Base-by-base conservation (phyloP, 441 rosid genomes). In the Brassica balearica region DNA sequence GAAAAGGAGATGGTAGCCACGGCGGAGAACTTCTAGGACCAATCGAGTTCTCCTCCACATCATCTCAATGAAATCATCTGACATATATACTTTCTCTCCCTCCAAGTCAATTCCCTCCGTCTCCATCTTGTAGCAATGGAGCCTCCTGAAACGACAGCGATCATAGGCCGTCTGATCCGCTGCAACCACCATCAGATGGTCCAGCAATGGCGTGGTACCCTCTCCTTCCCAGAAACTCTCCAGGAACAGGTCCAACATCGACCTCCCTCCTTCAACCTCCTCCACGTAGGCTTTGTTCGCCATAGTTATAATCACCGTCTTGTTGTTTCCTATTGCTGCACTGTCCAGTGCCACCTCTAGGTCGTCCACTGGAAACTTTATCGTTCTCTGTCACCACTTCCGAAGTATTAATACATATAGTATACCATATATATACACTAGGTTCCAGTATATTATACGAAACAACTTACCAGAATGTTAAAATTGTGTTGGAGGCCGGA, bases 71-170 rank as follows among this genome's bases (percentile, higher is more conserved):
- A 48, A 48, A 48, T 4, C 55, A 3, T 48, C 17, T 12, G 55
- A 48, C 55, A 48, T 48, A n/a, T 48, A 48, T 48, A 48, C 55
- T 48, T 48, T 48, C 55, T 48, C 55, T n/a, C 55, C 55, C 6
- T 48, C 15, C 55, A 48, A 48, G 55, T 48, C 55, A 48, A 48
- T 3, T 48, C 55, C 55, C 14, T 48, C 55, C 7, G 55, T 48
- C 17, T 48, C 55, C 55, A 48, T 48, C 55, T 48, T 48, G 55
- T 48, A 48, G 55, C 55, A 48, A 12, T 48, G 55, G 14, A 48
- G 55, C 55, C 55, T 48, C 55, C 15, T 48, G 55, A 48, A 48
- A n/a, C 55, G 55, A n/a, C 55, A 48, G 55, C 55, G 55, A 48
- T 12, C 55, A 12, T 48, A 48, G 7, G 55, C 55, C 17, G 55